These are phyloP conservation scores for Prunella vulgaris DNA, from an alignment of 257 asterid species.

Conservation along the genomic window DNA sequence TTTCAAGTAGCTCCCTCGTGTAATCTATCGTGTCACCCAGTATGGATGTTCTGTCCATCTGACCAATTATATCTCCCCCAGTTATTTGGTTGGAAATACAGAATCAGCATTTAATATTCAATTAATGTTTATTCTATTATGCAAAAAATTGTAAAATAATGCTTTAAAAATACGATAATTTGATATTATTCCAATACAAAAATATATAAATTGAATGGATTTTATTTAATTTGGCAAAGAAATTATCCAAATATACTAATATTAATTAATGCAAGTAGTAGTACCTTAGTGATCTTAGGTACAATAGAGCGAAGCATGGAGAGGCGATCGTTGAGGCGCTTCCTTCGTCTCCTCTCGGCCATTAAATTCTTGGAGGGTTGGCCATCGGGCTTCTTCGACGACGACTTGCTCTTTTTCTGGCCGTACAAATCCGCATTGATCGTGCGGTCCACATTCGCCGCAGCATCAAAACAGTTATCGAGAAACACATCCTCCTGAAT, in stretches of 20 bases:
- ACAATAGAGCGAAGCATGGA: constrained; percentile 92
- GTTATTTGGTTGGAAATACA: no score
- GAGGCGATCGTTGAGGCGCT: constrained; percentile 80
- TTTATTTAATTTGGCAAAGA: no score
- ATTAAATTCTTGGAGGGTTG: constrained; percentile 85
- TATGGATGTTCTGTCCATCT: constrained; percentile 90
- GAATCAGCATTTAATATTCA: no score
- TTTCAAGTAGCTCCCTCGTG: constrained; percentile 66
- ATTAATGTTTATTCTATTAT: no score
- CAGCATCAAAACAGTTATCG: background rate
- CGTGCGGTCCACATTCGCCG: background rate
- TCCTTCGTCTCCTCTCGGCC: constrained; percentile 88
- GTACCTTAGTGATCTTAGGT: constrained; percentile 90
- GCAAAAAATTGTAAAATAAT: no score
- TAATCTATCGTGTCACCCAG: constrained; percentile 86
- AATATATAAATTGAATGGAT: no score
- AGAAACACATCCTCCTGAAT: constrained; percentile 26
- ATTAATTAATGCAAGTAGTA: background rate
- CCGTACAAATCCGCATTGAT: constrained; percentile 17
- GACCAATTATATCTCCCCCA: no score
- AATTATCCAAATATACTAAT: no score
- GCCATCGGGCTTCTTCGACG: constrained; percentile 50
- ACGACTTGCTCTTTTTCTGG: constrained; percentile 39
- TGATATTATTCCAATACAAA: no score
- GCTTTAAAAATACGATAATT: no score